A percentile compares a stretch with the other conserved stretches of the same genome.
These are phyloP conservation scores for Cetraspora pellucida DNA, from an alignment of 192 early-diverging fungal species.

Conservation along the genomic window DNA sequence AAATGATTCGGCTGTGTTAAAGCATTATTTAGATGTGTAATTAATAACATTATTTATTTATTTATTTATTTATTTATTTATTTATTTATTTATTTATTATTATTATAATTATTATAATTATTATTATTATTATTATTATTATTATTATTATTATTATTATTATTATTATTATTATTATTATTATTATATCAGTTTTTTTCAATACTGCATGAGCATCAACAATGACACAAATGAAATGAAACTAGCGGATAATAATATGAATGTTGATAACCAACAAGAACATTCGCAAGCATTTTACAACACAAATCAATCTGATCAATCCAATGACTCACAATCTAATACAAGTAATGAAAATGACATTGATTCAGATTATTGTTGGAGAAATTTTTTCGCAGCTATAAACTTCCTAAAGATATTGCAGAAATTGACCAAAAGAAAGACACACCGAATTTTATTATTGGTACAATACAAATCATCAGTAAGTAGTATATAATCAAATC, in stretches of 20 bases:
- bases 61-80: too few relatives aligned
- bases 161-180: background rate
- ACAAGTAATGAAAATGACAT: constrained; percentile 20
- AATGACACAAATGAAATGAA: constrained; percentile 29
- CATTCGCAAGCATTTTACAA: background rate
- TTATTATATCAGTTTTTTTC: constrained; percentile 30
- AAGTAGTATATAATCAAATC: background rate
- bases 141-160: background rate
- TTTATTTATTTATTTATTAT: too few relatives aligned
- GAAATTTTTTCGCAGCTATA: constrained; percentile 72
- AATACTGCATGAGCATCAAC: constrained; percentile 29
- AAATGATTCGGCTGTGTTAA: constrained; percentile 1
- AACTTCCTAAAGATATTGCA: constrained; percentile 77
- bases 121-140: too few relatives aligned
- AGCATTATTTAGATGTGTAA: too few relatives aligned
- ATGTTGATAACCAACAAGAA: constrained; percentile 20
- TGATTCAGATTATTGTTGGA: constrained; percentile 45
- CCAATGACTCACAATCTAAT: background rate
- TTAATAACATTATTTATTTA: background rate
- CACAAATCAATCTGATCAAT: background rate
- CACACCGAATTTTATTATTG: constrained; percentile 71
- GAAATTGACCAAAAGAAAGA: constrained; percentile 78
- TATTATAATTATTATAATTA: too few relatives aligned
- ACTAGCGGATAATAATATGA: constrained; percentile 10
- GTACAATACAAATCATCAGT: constrained; percentile 83